Percentiles rank a stretch among this genome's conserved stretches.
Conservation (phyloP, 805 yeast species). For the Sungouiozyma ichnusensis region DNA sequence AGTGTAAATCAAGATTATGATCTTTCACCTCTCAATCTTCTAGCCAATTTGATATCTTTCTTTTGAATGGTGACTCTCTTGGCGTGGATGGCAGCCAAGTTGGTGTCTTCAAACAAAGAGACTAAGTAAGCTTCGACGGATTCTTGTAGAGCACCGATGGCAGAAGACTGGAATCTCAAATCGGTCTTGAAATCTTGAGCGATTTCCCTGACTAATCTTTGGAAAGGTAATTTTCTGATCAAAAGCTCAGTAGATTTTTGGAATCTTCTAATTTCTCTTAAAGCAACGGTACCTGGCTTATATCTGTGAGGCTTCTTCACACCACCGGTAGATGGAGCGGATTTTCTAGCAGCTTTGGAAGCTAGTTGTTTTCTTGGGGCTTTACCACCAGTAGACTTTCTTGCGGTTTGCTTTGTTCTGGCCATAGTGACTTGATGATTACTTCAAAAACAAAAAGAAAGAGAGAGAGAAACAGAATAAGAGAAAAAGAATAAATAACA, state of each 20-base stretch:
- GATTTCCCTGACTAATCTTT: slow-evolving; percentile 90
- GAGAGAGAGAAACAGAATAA: not conserved
- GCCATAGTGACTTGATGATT: slow-evolving; percentile 47
- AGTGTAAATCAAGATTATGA: slow-evolving; percentile 39
- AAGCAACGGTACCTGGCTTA: slow-evolving; percentile 95
- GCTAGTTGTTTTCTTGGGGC: slow-evolving; percentile 93
- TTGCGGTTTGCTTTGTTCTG: slow-evolving; percentile 89
- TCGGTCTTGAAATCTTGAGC: slow-evolving; percentile 91
- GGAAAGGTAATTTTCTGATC: slow-evolving; percentile 95
- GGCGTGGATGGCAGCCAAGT: slow-evolving; percentile 97
- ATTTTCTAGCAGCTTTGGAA: slow-evolving; percentile 87
- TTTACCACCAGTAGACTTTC: slow-evolving; percentile 93
- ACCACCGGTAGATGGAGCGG: slow-evolving; percentile 89
- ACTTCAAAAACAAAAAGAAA: not conserved
- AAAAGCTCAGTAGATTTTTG: slow-evolving; percentile 92
- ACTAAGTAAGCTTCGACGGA: slow-evolving; percentile 97
- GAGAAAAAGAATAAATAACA: not conserved
- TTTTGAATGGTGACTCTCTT: slow-evolving; percentile 98
- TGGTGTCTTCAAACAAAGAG: slow-evolving; percentile 93
- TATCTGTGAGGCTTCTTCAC: slow-evolving; percentile 92
- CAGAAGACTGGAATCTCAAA: slow-evolving; percentile 94
- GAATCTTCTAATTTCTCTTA: slow-evolving; percentile 95
- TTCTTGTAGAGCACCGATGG: slow-evolving; percentile 96
- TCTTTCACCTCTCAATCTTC: slow-evolving; percentile 97
- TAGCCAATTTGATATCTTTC: slow-evolving; percentile 95